Evolutionary conservation across 1,139 yeast species (phyloP), one percentile per base, ranked within the genome.

Genomic region (Geotrichum klebahnii): DNA sequence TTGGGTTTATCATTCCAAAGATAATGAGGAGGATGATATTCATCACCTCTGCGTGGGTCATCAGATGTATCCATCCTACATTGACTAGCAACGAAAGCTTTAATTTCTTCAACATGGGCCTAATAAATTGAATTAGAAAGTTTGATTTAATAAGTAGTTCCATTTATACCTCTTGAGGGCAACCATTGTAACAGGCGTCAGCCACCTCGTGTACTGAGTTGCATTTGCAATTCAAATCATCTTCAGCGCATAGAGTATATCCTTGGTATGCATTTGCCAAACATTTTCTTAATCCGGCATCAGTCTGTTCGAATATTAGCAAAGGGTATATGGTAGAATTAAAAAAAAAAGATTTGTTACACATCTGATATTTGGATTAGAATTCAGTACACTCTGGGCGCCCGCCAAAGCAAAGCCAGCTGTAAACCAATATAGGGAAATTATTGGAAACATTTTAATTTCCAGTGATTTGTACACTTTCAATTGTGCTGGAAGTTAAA

Each of bases 351-450:
- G 14, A 8, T n/a, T n/a, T n/a, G n/a, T 45, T 44, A 22, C 63
- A 63, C 52, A 46, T 61, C n/a, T 59, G 53, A 26, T 66, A 63
- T 46, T 65, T 65, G 5, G 49, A 53, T 33, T 14, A 17, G 16
- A 29, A 40, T 26, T 29, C 26, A 12, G 20, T 26, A 16, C n/a
- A 16, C 17, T 9, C 17, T 33, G 36, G 20, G 36, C 20, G 17
- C 20, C 17, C 14, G 17, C 36, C 9, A 33, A 33, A 33, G 36
- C 36, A 33, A 33, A 10, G 36, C 36, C 17, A 26, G 29, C 29
- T 26, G 29, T 26, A 26, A 5, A 26, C 29, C 29, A 26, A 26
- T 26, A 26, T 20, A 16, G 9, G 22, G n/a, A 22, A 17, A 19
- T 16, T 20, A 22, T 9, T 34, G 38, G 20, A n/a, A 34, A 26